A percentile compares a stretch with the other conserved stretches of the same genome.
These are phyloP conservation scores for Ustilago curta DNA, from an alignment of 1,284 basidiomycete species.

Conservation along the genomic window DNA sequence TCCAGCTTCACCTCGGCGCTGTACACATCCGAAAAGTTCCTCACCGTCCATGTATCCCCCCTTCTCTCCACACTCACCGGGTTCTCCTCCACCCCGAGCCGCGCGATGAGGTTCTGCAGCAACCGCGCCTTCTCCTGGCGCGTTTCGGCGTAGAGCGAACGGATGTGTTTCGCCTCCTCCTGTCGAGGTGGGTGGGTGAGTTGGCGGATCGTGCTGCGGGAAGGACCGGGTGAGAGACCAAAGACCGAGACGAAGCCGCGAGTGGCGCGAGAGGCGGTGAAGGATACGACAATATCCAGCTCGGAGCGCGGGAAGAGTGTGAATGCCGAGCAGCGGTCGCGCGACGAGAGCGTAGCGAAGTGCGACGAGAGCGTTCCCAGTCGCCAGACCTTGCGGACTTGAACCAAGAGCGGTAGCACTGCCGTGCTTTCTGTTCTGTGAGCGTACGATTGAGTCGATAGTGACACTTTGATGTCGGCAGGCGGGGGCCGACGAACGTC, in stretches of 20 bases:
- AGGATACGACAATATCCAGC: conserved; percentile 48
- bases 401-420: conserved; percentile 8
- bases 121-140: conserved; percentile 41
- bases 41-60: conserved; percentile 5
- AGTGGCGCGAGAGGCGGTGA: not conserved
- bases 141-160: conserved; percentile 62
- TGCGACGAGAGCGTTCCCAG: conserved; percentile 6
- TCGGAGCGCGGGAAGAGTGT: conserved; percentile 39
- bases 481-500: conserved; percentile 11
- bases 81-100: conserved; percentile 32
- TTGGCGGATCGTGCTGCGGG: conserved; percentile 22
- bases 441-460: not conserved
- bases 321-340: conserved; percentile 34
- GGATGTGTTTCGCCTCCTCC: conserved; percentile 3
- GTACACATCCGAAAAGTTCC: conserved; percentile 33
- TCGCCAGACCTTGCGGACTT: conserved; percentile 39
- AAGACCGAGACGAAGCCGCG: conserved; percentile 35
- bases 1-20: not conserved
- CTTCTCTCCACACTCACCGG: conserved; percentile 11
- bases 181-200: conserved; percentile 24
- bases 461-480: not conserved
- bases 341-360: conserved; percentile 24
- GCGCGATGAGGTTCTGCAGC: conserved; percentile 34
- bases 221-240: conserved; percentile 46
- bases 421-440: too few species aligned